Conservation (phyloP, 2,329 filamentous ascomycete genomes). For the Neonectria ditissima region DNA sequence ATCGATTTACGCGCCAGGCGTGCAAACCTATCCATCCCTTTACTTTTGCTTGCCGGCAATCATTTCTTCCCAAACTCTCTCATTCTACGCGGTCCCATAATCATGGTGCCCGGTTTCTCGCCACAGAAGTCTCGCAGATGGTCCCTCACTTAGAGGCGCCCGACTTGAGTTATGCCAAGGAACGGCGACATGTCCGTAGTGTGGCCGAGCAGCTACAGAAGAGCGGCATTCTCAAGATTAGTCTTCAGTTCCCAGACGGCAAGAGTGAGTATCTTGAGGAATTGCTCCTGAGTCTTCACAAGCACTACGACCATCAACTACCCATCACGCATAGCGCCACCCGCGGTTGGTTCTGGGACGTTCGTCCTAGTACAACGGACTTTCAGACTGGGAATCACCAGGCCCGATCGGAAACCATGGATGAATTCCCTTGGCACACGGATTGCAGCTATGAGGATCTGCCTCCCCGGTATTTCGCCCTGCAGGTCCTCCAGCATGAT, state of each 20-base stretch:
- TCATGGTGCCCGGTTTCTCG: neutral
- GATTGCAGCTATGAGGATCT: constrained; percentile 57
- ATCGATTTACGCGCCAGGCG: neutral
- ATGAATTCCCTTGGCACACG: constrained; percentile 58
- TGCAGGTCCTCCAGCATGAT: constrained; percentile 57
- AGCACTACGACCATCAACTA: constrained; percentile 49
- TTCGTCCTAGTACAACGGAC: constrained; percentile 47
- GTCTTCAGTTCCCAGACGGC: constrained; percentile 48
- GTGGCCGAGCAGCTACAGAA: constrained; percentile 32
- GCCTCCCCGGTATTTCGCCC: constrained; percentile 54
- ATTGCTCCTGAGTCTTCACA: constrained; percentile 50
- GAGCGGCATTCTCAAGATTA: constrained; percentile 52
- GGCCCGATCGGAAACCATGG: constrained; percentile 57
- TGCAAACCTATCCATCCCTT: neutral
- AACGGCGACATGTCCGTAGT: constrained; percentile 30
- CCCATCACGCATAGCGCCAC: constrained; percentile 56
- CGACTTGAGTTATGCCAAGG: constrained; percentile 26
- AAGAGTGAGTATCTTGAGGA: constrained; percentile 50
- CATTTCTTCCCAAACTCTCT: neutral
- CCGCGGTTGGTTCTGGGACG: constrained; percentile 59
- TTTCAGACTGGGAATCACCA: constrained; percentile 49
- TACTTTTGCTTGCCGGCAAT: neutral
- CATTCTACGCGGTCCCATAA: neutral
- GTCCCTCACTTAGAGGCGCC: constrained; percentile 32
- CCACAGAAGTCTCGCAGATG: constrained; percentile 11